Base-by-base conservation (phyloP, 2,329 filamentous ascomycete species). In the Scortechinia acanthostroma region DNA sequence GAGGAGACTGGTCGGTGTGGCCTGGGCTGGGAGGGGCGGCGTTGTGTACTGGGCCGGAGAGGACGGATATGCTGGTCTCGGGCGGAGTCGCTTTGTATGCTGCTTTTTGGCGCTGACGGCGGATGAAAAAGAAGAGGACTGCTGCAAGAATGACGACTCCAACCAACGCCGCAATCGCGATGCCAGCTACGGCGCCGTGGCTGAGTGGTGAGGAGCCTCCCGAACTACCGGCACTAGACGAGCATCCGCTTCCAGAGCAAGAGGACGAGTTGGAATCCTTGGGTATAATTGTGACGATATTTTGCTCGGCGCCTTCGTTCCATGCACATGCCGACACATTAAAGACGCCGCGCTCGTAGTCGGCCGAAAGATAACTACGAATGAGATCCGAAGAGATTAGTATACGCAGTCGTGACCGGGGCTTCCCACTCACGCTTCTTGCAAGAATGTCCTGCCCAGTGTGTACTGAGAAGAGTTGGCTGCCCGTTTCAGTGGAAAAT, bases 281-380 rank as follows among this genome's bases (percentile, higher is more conserved):
- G 3, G 59, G 52, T 21, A 51, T 22, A 17, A 62, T 61, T 3
- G 58, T 53, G 19, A 64, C 50, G 28, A 64, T 55, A 21, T 55
- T 58, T 42, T 59, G 52, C 21, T 54, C 43, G 4, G 60, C 55
- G n/a, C 59, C 58, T 43, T 61, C 54, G 25, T 52, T 50, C 60
- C 60, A 66, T 4, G 50, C 47, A 48, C 61, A 65, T 4, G 60
- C 55, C 1, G 60, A 64, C 1, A 69, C 57, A 35, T 66, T 67
- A 45, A 69, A 69, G 2, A 53, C 52, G 1, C 52, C 55, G 17
- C 62, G 62, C 49, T 68, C 64, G 45, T 68, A 68, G 50, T 69
- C 63, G 25, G 58, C 62, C 2, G 63, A 56, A 33, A 60, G 55
- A 46, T 63, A 62, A 15, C 58, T 60, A 45, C 33, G n/a, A 20